These are phyloP conservation scores for Cordyceps militaris DNA, from an alignment of 2,329 filamentous ascomycete genomes.

Conservation along the genomic window DNA sequence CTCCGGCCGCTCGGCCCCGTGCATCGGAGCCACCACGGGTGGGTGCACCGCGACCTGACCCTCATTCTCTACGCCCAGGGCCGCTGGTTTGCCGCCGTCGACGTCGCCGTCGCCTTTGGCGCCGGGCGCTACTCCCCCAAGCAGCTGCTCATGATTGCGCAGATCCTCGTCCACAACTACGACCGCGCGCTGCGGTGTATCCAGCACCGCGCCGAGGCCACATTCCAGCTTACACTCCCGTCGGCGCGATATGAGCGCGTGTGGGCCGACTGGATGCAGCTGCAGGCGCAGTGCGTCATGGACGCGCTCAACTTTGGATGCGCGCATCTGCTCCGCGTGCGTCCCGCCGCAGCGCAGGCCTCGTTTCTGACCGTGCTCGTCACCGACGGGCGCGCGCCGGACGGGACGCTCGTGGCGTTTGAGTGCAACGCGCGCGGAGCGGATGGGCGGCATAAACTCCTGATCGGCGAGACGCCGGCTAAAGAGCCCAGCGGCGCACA, in stretches of 20 bases:
- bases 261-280: conserved; percentile 4
- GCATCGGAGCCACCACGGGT: background rate
- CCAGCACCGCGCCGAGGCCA: background rate
- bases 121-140: background rate
- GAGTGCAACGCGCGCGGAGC: background rate
- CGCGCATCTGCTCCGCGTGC: background rate
- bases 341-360: background rate
- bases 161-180: background rate
- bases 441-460: background rate
- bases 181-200: background rate
- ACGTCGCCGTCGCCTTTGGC: background rate
- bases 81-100: background rate
- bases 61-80: background rate
- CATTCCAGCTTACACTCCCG: background rate
- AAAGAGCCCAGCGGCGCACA: background rate
- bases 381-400: background rate
- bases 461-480: background rate
- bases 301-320: conserved; percentile 4
- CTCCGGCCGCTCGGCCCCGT: background rate
- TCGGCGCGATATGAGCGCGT: background rate
- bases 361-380: background rate
- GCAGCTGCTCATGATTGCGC: conserved; percentile 3
- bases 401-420: background rate
- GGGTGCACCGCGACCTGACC: background rate
- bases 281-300: conserved; percentile 1